A percentile compares a stretch with the other conserved stretches of the same genome.
These are phyloP conservation scores for Sclerospora graminicola DNA, from an alignment of 352 stramenopile species.

Conservation along the genomic window DNA sequence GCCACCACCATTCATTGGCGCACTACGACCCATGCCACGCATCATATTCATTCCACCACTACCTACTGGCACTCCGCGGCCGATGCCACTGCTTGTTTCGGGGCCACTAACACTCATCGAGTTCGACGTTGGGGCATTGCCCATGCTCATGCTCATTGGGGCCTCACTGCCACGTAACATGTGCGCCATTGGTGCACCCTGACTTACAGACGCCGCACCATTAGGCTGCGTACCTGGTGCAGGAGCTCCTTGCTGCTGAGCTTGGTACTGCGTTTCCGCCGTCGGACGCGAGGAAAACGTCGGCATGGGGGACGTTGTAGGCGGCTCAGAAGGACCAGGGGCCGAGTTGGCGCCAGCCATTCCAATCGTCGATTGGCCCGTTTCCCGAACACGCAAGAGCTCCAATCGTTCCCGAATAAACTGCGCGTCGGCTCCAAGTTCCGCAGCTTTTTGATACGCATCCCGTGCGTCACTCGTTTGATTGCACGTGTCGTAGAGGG, in stretches of 20 bases:
- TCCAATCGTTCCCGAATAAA: conserved; percentile 80
- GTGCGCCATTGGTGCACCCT: conserved; percentile 40
- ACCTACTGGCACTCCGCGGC: conserved; percentile 27
- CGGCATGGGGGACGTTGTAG: conserved; percentile 80
- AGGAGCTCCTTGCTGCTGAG: conserved; percentile 25
- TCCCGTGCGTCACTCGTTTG: conserved; percentile 83
- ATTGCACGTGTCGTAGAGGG: conserved; percentile 86
- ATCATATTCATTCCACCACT: conserved; percentile 63
- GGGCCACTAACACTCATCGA: conserved; percentile 27
- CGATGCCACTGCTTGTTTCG: conserved; percentile 40
- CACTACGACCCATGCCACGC: conserved; percentile 43
- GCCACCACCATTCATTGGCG: conserved; percentile 41
- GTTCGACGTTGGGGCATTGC: conserved; percentile 25
- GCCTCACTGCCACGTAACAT: conserved; percentile 37
- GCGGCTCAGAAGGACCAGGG: conserved; percentile 65
- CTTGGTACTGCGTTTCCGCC: conserved; percentile 48
- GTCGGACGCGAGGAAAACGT: conserved; percentile 66
- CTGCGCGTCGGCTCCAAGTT: conserved; percentile 72
- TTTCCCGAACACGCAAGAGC: conserved; percentile 65
- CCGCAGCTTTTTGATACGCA: conserved; percentile 82
- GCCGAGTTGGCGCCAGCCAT: conserved; percentile 78
- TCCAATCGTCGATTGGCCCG: conserved; percentile 67
- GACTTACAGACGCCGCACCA: conserved; percentile 17
- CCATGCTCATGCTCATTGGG: conserved; percentile 43
- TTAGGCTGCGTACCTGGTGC: conserved; percentile 22